phyloP scores from a whole-genome alignment of 139 green algal species.

The Chlamydomonas eustigma region DNA sequence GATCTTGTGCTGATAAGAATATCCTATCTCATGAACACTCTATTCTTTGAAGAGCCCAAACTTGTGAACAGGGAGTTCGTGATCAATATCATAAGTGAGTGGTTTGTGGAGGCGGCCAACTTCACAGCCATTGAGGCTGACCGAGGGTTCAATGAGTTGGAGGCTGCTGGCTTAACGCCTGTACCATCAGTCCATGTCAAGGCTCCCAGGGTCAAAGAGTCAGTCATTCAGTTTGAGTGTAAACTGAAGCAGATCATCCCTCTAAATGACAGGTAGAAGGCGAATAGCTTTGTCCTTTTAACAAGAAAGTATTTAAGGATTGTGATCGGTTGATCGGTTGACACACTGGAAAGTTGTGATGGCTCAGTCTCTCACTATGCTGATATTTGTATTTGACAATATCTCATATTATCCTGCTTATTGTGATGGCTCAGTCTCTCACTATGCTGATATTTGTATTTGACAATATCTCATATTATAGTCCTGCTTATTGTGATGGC shows the following conservation, averaged over 20 bases:
- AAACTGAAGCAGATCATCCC: constrained; percentile 62
- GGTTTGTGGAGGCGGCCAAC: constrained; percentile 94
- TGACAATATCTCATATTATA: too few relatives aligned
- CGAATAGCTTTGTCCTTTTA: background rate
- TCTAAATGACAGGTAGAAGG: constrained; percentile 49
- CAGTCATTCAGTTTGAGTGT: constrained; percentile 88
- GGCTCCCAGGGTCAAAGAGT: constrained; percentile 77
- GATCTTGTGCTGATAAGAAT: background rate
- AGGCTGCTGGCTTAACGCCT: constrained; percentile 68
- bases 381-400: too few relatives aligned
- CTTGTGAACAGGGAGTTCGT: constrained; percentile 83
- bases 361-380: too few relatives aligned
- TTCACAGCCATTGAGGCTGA: constrained; percentile 83
- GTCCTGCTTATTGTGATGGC: too few relatives aligned
- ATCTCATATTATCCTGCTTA: too few relatives aligned
- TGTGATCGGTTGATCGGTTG: too few relatives aligned
- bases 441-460: too few relatives aligned
- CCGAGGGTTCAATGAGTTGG: constrained; percentile 78
- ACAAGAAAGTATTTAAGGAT: too few relatives aligned
- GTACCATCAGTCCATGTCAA: constrained; percentile 58
- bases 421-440: too few relatives aligned
- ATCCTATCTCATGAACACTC: background rate
- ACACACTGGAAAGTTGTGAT: too few relatives aligned
- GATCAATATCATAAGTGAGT: constrained; percentile 92
- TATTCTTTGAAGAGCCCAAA: background rate